These are phyloP conservation scores for Globisporangium solare DNA, from an alignment of 352 stramenopile species.

Conservation along the genomic window DNA sequence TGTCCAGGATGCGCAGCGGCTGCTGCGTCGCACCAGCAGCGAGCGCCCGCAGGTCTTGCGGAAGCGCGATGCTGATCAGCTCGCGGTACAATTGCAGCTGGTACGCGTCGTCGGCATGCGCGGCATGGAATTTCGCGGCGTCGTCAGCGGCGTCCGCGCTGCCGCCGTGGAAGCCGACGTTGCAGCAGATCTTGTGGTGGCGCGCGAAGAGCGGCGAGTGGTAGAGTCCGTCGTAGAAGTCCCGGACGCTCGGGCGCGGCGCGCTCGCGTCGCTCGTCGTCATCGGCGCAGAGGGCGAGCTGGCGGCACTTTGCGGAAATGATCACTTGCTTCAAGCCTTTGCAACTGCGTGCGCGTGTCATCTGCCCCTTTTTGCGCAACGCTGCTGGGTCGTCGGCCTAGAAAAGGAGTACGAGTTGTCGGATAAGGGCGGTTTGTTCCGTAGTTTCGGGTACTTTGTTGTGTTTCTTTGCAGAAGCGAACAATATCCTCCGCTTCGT, in stretches of 20 bases:
- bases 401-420: too few species aligned
- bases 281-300: too few species aligned
- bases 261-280: background rate
- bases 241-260: slow-evolving; percentile 33
- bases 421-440: too few species aligned
- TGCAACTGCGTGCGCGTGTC: too few species aligned
- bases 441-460: too few species aligned
- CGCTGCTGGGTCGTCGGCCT: too few species aligned
- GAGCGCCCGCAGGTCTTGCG: slow-evolving; percentile 11
- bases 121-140: slow-evolving; percentile 24
- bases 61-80: slow-evolving; percentile 36
- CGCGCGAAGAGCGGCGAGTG: slow-evolving; percentile 58
- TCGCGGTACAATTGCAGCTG: slow-evolving; percentile 60
- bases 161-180: slow-evolving; percentile 53
- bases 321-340: too few species aligned
- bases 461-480: too few species aligned
- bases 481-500: too few species aligned
- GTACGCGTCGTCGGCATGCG: slow-evolving; percentile 30
- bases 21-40: slow-evolving; percentile 1
- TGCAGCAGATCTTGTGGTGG: slow-evolving; percentile 67
- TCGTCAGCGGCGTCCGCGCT: slow-evolving; percentile 9
- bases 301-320: too few species aligned
- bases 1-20: slow-evolving; percentile 44
- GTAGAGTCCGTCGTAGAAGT: slow-evolving; percentile 79
- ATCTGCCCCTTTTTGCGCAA: too few species aligned